These are phyloP conservation scores for Gossypium rotundifolium DNA, from an alignment of 345 rosid species.

Conservation along the genomic window DNA sequence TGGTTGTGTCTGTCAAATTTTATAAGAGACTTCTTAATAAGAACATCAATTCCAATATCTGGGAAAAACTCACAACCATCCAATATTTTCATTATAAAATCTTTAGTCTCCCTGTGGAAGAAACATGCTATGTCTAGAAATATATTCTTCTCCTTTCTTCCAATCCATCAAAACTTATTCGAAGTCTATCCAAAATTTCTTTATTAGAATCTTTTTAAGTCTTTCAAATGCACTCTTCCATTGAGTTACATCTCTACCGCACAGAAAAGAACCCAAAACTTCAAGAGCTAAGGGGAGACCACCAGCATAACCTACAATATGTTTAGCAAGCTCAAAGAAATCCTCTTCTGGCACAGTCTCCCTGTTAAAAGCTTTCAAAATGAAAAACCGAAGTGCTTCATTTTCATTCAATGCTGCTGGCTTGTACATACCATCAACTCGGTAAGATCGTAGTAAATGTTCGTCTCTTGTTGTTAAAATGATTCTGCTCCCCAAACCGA, in stretches of 20 bases:
- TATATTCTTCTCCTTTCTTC: slow-evolving; percentile 20
- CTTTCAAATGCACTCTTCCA: slow-evolving; percentile 31
- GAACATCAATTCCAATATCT: slow-evolving; percentile 24
- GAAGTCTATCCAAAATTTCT: slow-evolving; percentile 21
- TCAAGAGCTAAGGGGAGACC: slow-evolving; percentile 55
- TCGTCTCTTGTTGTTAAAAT: slow-evolving; percentile 53
- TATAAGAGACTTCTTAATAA: slow-evolving; percentile 27
- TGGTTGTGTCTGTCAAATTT: not conserved
- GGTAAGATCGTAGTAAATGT: slow-evolving; percentile 16
- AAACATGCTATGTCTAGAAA: slow-evolving; percentile 35
- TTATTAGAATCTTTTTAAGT: slow-evolving; percentile 18
- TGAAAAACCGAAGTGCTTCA: slow-evolving; percentile 37
- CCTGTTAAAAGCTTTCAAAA: slow-evolving; percentile 35
- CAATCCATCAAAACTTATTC: slow-evolving; percentile 41
- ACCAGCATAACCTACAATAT: slow-evolving; percentile 36
- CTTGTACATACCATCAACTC: slow-evolving; percentile 29
- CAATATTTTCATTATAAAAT: slow-evolving; percentile 18
- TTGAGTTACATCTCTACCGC: slow-evolving; percentile 14
- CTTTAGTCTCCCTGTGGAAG: slow-evolving; percentile 10
- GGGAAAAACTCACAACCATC: slow-evolving; percentile 22
- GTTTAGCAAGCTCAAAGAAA: slow-evolving; percentile 21
- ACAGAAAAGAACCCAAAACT: slow-evolving; percentile 56
- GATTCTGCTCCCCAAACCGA: slow-evolving; percentile 41
- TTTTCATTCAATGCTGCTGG: slow-evolving; percentile 27
- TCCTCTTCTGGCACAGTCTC: not conserved